Evolutionary conservation across 192 early-diverging fungal species (phyloP), one percentile per base, ranked within the genome.

Genomic region (Dissophora globulifera): DNA sequence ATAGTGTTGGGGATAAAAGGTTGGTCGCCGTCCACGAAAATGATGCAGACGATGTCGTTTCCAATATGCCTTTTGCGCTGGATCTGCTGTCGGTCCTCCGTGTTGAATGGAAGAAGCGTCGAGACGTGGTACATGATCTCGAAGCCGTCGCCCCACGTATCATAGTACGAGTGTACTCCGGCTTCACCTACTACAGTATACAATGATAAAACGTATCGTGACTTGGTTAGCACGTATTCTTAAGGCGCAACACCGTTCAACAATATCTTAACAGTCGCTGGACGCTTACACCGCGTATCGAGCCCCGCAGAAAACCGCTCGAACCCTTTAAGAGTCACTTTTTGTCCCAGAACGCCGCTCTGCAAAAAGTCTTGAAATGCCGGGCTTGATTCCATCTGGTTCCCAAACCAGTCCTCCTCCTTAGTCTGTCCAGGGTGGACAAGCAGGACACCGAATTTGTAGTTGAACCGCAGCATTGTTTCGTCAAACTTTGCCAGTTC

Each of bases 381-480:
- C 20, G 69, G 54, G 12, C 81, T 80, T 0, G 91, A 78, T 65
- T 82, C 82, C 53, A 82, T 69, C 46, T 84, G 62, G 71, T 94
- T 94, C 25, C 79, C 69, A 59, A 94, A 89, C 92, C 91, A 91
- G 58, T 94, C 90, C 50, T 90, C 89, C 75, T 94, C 93, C 32
- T 79, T 89, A 22, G 83, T 83, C 68, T 94, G 93, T 9, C 87
- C 86, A n/a, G 85, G 76, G 33, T 61, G 83, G 7, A 92, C 79
- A 62, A 89, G 84, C 20, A 88, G 83, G 4, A 94, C 89, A n/a
- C 93, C 93, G 85, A 94, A 89, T 61, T 94, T 94, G 79, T 93
- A 94, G 32, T 83, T 82, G 29, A 84, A 62, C 63, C 91, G 86
- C 52, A 93, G 86, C 59, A 86, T 85, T 50, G 86, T 79, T 58